phyloP scores from a whole-genome alignment of 257 asterid species.

The Lithospermum erythrorhizon region DNA sequence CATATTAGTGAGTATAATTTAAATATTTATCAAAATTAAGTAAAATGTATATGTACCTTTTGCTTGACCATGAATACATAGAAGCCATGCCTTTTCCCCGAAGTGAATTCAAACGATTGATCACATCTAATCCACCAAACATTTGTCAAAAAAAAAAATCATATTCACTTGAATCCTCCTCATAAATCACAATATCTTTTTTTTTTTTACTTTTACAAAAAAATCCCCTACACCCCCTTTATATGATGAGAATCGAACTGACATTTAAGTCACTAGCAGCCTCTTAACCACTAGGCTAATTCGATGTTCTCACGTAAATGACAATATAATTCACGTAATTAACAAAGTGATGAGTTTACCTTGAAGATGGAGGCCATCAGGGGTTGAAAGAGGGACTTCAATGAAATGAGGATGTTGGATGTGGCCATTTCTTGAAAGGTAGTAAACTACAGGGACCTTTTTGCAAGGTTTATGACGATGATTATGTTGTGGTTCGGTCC shows the following conservation, averaged over 20 bases:
- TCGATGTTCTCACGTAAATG: too few relatives aligned
- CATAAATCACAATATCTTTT: too few relatives aligned
- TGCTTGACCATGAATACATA: conserved; percentile 80
- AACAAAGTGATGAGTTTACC: conserved; percentile 11
- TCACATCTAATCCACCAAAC: conserved; percentile 36
- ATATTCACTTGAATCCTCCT: too few relatives aligned
- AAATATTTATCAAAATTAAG: too few relatives aligned
- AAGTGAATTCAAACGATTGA: conserved; percentile 52
- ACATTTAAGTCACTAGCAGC: too few relatives aligned
- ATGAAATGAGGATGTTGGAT: conserved; percentile 37
- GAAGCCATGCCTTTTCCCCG: conserved; percentile 81
- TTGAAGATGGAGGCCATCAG: conserved; percentile 25
- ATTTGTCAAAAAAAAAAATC: not conserved
- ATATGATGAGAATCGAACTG: too few relatives aligned
- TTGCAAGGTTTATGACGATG: conserved; percentile 1
- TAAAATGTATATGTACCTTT: conserved; percentile 27
- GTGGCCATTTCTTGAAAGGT: conserved; percentile 29
- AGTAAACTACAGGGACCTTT: conserved; percentile 26
- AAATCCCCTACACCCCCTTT: too few relatives aligned
- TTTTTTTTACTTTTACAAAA: too few relatives aligned
- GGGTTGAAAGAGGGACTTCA: conserved; percentile 20
- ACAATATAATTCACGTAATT: not conserved
- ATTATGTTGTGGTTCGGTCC: conserved; percentile 11
- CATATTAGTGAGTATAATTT: too few relatives aligned
- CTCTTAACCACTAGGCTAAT: too few relatives aligned